Conservation (phyloP, 306 rosid species). For the Begonia fuchsioides region DNA sequence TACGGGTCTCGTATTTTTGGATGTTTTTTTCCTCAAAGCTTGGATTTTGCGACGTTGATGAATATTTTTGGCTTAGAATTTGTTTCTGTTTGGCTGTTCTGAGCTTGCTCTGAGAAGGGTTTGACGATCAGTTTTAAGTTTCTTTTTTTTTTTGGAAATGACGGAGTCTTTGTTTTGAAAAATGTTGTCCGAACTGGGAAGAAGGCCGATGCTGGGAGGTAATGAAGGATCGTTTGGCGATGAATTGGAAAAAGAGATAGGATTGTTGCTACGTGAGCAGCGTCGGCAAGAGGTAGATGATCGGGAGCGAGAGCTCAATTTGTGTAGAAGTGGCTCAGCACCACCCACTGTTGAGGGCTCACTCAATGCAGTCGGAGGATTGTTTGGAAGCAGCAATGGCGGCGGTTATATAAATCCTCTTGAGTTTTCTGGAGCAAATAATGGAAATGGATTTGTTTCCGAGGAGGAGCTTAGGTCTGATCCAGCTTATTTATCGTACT, state of each 20-base stretch:
- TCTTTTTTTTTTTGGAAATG: conserved; percentile 5
- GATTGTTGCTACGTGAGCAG: conserved; percentile 64
- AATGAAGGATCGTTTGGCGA: conserved; percentile 72
- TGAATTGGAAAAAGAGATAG: conserved; percentile 70
- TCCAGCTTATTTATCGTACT: conserved; percentile 61
- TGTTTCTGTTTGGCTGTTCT: conserved; percentile 7
- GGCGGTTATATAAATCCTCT: conserved; percentile 11
- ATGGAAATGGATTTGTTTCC: conserved; percentile 43
- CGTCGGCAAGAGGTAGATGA: conserved; percentile 54
- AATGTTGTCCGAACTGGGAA: conserved; percentile 76
- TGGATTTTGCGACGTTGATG: conserved; percentile 12
- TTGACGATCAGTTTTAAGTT: conserved; percentile 9
- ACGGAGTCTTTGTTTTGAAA: conserved; percentile 12
- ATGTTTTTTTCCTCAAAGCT: conserved; percentile 5
- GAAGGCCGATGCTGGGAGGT: conserved; percentile 54
- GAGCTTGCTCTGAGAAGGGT: conserved; percentile 5
- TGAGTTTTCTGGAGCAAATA: conserved; percentile 31
- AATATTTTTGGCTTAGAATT: conserved; percentile 19
- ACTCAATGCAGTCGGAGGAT: conserved; percentile 55
- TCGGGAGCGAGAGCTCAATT: conserved; percentile 47
- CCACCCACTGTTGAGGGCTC: conserved; percentile 88
- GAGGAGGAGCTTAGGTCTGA: conserved; percentile 83
- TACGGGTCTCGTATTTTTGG: conserved; percentile 9
- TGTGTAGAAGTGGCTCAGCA: conserved; percentile 72
- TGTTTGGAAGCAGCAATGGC: conserved; percentile 25